A percentile compares a stretch with the other conserved stretches of the same genome.
Conservation (phyloP, 176 grass and related monocot species). For the Oropetium thomaeum region DNA sequence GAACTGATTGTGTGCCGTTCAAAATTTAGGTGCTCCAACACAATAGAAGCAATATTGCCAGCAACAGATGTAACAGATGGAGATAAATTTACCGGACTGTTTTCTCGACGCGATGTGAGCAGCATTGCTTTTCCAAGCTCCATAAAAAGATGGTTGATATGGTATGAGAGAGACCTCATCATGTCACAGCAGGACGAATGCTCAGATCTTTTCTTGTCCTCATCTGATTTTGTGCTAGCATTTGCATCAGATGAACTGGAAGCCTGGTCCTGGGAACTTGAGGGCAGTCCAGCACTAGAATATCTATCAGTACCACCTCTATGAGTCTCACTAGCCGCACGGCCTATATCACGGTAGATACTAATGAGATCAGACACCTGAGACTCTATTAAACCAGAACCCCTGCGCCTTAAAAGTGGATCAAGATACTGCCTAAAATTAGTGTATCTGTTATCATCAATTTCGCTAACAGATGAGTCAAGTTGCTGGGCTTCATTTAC, state of each 20-base stretch:
- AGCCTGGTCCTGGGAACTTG: constrained; percentile 55
- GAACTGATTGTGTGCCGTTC: constrained; percentile 50
- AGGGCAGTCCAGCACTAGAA: constrained; percentile 47
- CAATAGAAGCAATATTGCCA: constrained; percentile 62
- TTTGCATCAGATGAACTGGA: constrained; percentile 61
- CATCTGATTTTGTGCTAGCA: constrained; percentile 46
- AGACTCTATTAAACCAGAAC: constrained; percentile 85
- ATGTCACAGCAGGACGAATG: constrained; percentile 80
- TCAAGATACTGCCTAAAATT: constrained; percentile 96
- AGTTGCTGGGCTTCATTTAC: constrained; percentile 47
- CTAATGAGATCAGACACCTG: constrained; percentile 93
- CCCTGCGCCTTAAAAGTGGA: constrained; percentile 85
- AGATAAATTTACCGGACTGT: constrained; percentile 73
- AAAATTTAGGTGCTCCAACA: constrained; percentile 93
- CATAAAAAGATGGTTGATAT: constrained; percentile 94
- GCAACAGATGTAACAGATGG: constrained; percentile 82
- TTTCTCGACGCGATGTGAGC: constrained; percentile 82
- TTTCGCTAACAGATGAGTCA: constrained; percentile 44
- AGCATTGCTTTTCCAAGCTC: constrained; percentile 96
- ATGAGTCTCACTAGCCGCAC: constrained; percentile 59
- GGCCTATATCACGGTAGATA: constrained; percentile 89
- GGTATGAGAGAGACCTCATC: constrained; percentile 89
- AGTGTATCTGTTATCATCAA: constrained; percentile 75
- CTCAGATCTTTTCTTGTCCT: constrained; percentile 68
- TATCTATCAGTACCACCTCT: constrained; percentile 58